Base-by-base conservation (phyloP, 768 basidiomycete genomes). In the Boletus subcaerulescens region DNA sequence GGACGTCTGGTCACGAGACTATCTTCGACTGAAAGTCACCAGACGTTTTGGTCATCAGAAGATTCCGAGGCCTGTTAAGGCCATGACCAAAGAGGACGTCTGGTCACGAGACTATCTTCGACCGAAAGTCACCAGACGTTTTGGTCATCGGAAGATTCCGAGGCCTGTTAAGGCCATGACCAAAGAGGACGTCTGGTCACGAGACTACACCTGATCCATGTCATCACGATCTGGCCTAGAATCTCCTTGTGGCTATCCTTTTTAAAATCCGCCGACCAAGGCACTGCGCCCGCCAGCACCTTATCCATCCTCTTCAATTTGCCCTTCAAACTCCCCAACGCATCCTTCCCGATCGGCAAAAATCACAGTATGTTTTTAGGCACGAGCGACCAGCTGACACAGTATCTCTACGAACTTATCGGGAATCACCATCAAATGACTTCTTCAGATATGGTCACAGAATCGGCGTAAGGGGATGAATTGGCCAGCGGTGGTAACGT, bases 281-380 rank as follows among this genome's bases (percentile, higher is more conserved):
- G 35, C 5, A 29, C 49, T n/a, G 20, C 50, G 1, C 55, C 51
- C 5, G 6, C 36, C 29, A 54, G 20, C 1, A 43, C 15, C 20
- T 33, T 52, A n/a, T 6, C 35, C 43, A 50, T 26, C 20, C 17
- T 57, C 6, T 26, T 45, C 31, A 35, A 2, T 38, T 42, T 60
- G 3, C 12, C 42, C 11, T 54, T 26, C 26, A 54, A 24, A n/a
- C 18, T 45, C 24, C 12, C 50, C 41, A 64, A 24, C 10, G 57
- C 29, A 35, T 59, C 62, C 11, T 57, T 33, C 8, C 58, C 55
- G 12, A 56, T 53, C 7, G 55, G 58, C 26, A 65, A 38, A 17
- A 39, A 48, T 15, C 53, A 6, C 0, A 59, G 45, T 3, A 61
- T 40, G 13, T 52, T 54, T 5, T 45, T 24, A n/a, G 3, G 22